Conservation (phyloP, 1,284 basidiomycete species). For the Cryptococcus sp. region DNA sequence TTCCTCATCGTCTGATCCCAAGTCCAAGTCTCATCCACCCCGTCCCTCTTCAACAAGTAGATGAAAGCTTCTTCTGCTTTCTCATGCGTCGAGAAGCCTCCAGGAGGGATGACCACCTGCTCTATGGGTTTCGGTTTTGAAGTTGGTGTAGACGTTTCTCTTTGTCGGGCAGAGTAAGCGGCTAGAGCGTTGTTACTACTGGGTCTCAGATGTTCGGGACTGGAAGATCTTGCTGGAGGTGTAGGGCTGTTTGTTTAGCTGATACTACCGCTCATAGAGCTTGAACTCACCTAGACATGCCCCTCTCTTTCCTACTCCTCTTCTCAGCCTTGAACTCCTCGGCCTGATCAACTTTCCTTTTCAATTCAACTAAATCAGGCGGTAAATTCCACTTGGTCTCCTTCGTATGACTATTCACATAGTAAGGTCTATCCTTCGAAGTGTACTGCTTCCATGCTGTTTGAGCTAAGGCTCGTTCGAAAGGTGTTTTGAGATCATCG, state of each 20-base stretch:
- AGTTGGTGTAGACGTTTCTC: conserved; percentile 1
- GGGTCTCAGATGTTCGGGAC: conserved; percentile 14
- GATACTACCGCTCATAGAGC: background rate
- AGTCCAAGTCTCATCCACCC: conserved; percentile 86
- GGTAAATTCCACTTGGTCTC: conserved; percentile 79
- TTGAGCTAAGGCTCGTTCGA: conserved; percentile 78
- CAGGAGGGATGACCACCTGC: conserved; percentile 65
- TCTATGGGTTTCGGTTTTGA: conserved; percentile 7
- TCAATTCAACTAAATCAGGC: conserved; percentile 70
- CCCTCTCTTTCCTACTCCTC: conserved; percentile 14
- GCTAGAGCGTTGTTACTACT: conserved; percentile 14
- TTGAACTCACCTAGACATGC: conserved; percentile 25
- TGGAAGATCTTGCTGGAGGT: conserved; percentile 15
- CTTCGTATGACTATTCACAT: conserved; percentile 64
- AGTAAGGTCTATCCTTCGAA: conserved; percentile 82
- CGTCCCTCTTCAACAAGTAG: conserved; percentile 78
- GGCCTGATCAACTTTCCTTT: conserved; percentile 79
- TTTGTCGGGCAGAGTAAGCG: background rate
- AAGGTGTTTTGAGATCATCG: conserved; percentile 58
- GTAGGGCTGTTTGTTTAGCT: conserved; percentile 13
- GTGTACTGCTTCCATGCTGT: conserved; percentile 93
- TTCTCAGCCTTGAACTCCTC: conserved; percentile 34
- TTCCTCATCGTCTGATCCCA: conserved; percentile 98
- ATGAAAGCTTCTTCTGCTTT: conserved; percentile 93
- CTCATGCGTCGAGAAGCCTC: conserved; percentile 76